These are phyloP conservation scores for Pilaira anomala DNA, from an alignment of 192 early-diverging fungal genomes.

Conservation along the genomic window DNA sequence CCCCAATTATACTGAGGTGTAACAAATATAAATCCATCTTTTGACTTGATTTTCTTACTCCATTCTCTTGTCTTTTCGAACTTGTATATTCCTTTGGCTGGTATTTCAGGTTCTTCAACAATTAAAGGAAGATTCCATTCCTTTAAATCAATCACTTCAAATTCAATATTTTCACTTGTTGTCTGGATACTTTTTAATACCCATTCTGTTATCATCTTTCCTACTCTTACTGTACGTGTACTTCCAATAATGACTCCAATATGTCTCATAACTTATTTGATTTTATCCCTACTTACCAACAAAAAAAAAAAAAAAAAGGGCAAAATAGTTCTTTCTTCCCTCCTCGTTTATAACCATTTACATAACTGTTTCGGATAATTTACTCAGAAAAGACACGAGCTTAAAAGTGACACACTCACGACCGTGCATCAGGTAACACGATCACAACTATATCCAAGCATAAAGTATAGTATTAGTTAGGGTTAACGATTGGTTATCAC, in stretches of 20 bases:
- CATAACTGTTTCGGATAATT: too few species aligned
- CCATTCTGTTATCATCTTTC: conserved; percentile 1
- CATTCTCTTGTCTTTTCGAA: conserved; percentile 5
- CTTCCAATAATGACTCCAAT: conserved; percentile 13
- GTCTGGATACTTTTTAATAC: neutral
- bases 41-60: conserved; percentile 4
- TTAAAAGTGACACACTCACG: too few species aligned
- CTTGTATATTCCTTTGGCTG: neutral
- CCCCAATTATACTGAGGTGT: conserved; percentile 14
- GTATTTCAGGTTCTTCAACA: conserved; percentile 1
- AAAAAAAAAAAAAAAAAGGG: too few species aligned
- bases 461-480: too few species aligned
- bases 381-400: too few species aligned
- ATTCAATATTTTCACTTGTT: neutral
- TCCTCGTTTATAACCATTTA: too few species aligned
- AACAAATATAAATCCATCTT: conserved; percentile 10
- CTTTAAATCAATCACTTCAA: conserved; percentile 3
- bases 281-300: too few species aligned
- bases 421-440: too few species aligned
- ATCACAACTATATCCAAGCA: too few species aligned
- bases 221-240: neutral
- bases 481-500: too few species aligned
- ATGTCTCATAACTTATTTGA: neutral
- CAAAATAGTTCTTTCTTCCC: too few species aligned
- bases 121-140: conserved; percentile 1